A percentile compares a stretch with the other conserved stretches of the same genome.
Evolutionary conservation across 2,329 filamentous ascomycete genomes (phyloP).

Genomic region (Cladosporium sp.): DNA sequence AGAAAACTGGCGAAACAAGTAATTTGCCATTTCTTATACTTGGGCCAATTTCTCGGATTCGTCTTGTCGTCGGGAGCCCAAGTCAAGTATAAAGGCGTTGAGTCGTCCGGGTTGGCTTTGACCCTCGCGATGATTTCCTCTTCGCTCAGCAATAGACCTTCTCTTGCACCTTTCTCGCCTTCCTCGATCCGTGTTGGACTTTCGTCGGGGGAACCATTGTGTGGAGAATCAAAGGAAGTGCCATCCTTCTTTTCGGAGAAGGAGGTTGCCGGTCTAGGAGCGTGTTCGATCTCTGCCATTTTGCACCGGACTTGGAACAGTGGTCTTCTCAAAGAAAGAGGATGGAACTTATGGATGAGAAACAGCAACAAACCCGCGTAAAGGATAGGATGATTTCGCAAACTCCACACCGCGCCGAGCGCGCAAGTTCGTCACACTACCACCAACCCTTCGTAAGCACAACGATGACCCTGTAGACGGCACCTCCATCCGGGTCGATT

Average conservation of each 20-base stretch:
- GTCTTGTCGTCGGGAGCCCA: constrained; percentile 25
- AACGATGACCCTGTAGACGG: too few species aligned
- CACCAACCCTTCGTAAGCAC: too few species aligned
- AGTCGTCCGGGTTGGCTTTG: constrained; percentile 18
- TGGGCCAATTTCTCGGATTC: constrained; percentile 39
- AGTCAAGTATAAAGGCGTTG: constrained; percentile 20
- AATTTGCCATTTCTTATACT: constrained; percentile 38
- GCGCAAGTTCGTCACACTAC: too few species aligned
- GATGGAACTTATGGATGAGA: too few species aligned
- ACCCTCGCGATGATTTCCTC: constrained; percentile 17
- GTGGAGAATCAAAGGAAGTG: not conserved
- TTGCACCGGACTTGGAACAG: not conserved
- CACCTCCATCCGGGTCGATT: too few species aligned
- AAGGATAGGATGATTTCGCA: too few species aligned
- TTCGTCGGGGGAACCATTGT: not conserved
- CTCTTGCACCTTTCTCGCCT: constrained; percentile 1
- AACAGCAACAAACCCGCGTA: too few species aligned
- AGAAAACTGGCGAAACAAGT: constrained; percentile 37
- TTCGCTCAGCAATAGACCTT: constrained; percentile 14
- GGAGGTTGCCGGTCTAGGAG: not conserved
- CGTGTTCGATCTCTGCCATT: constrained; percentile 6
- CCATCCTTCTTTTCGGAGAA: constrained; percentile 4
- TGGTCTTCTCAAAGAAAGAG: too few species aligned
- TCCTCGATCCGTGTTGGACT: constrained; percentile 10
- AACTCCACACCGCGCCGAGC: too few species aligned